phyloP scores from a whole-genome alignment of 768 basidiomycete species.

The Tulasnella sp. region DNA sequence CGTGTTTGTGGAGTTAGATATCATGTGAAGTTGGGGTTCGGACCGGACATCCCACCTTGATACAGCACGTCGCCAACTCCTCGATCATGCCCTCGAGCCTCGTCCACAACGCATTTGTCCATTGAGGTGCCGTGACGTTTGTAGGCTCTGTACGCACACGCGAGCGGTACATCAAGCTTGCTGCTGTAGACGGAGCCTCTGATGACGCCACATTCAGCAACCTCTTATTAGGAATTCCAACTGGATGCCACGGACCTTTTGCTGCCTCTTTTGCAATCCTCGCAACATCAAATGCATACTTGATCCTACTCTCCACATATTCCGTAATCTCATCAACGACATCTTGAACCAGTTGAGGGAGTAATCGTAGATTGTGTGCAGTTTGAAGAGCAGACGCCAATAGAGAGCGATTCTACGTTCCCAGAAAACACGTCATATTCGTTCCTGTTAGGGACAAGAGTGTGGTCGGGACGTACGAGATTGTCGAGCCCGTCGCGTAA shows the following conservation, averaged over 20 bases:
- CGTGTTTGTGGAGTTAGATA: background rate
- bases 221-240: background rate
- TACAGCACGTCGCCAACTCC: conserved; percentile 81
- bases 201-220: background rate
- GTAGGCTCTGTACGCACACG: conserved; percentile 87
- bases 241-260: conserved; percentile 47
- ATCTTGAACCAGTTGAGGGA: conserved; percentile 70
- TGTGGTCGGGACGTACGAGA: conserved; percentile 45
- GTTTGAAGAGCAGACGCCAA: conserved; percentile 92
- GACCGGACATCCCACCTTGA: conserved; percentile 46
- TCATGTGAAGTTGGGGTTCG: background rate
- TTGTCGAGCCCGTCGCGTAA: conserved; percentile 65
- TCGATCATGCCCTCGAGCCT: conserved; percentile 72
- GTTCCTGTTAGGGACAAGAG: background rate
- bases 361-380: conserved; percentile 77
- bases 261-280: conserved; percentile 71
- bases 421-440: no score
- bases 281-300: conserved; percentile 70
- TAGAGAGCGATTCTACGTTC: conserved; percentile 66
- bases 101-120: conserved; percentile 67
- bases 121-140: conserved; percentile 74
- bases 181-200: conserved; percentile 24
- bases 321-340: conserved; percentile 70
- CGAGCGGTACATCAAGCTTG: conserved; percentile 58
- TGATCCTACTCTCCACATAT: conserved; percentile 70